phyloP scores from a whole-genome alignment of 192 early-diverging fungal genomes.

The Obelidium mucronatum region DNA sequence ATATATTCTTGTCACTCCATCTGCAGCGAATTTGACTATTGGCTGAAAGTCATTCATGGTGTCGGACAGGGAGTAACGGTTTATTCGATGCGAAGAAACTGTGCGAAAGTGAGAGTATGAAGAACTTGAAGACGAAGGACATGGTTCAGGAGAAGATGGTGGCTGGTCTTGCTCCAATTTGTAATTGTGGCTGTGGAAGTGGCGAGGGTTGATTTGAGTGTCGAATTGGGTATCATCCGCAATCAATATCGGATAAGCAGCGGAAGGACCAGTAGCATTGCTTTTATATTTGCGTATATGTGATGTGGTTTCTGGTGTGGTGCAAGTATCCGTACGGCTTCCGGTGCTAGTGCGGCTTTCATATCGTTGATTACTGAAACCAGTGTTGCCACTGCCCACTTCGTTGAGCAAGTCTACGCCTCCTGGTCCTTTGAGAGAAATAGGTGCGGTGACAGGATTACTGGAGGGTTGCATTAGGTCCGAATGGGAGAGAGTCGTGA shows the following conservation, averaged over 20 bases:
- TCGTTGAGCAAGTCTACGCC: conserved; percentile 7
- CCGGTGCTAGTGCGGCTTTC: too few species aligned
- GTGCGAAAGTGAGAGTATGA: neutral
- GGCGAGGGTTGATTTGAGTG: neutral
- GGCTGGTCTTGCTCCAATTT: neutral
- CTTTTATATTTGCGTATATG: too few species aligned
- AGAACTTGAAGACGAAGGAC: neutral
- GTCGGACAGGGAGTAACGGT: neutral
- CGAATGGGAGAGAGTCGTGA: neutral
- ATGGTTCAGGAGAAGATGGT: neutral
- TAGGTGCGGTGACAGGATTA: neutral
- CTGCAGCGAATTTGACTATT: neutral
- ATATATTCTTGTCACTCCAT: neutral
- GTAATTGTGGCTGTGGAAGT: too few species aligned
- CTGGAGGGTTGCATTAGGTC: neutral
- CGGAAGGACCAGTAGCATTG: too few species aligned
- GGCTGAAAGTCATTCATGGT: neutral
- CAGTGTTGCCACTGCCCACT: neutral
- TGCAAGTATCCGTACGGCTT: too few species aligned
- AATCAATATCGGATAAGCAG: neutral
- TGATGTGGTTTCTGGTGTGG: too few species aligned
- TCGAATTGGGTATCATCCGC: neutral
- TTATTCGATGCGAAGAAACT: neutral
- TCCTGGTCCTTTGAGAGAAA: neutral
- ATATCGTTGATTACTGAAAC: too few species aligned